Base-by-base conservation (phyloP, 2,329 filamentous ascomycete genomes). In the Fusarium anguioides region DNA sequence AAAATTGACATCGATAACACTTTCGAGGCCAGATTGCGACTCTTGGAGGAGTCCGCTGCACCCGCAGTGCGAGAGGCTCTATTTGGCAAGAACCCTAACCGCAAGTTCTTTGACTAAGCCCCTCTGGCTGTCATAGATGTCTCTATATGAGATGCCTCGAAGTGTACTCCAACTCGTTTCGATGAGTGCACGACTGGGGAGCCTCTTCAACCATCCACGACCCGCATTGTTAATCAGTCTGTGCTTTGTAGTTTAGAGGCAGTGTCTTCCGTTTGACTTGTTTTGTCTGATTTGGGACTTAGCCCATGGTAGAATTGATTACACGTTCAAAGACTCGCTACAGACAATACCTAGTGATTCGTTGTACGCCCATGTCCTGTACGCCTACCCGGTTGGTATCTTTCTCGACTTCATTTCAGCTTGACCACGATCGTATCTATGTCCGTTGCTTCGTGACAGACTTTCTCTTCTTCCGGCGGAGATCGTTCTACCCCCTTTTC, bases 1-100 rank as follows among this genome's bases (percentile, higher is more conserved):
- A 97, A 95, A 86, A 98, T 99, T 78, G 94, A 97, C 75, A 95
- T 99, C 80, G 94, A 97, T 87, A 98, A 99, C 84, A 98, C 96
- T 54, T 92, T 98, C 72, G 96, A 98, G 78, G 92, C 97, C 77
- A 90, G 96, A 70, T 84, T 99, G 80, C 87, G 87, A 75, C 85
- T 98, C 63, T 88, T 98, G 69, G 91, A 97, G 81, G 89, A 90
- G 57, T 91, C 92, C 71, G 92, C 93, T 49, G 87, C 97, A 59
- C 96, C 96, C 15, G 89, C 89, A 41, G 90, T 99, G 75, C 88
- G 96, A 75, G 87, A 91, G 79, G 91, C 91, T 17, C 85, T 99
- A 60, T 99, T 99, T 76, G 96, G 96, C 63, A 90, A 93, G 83
- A 99, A 99, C 84, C 86, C 89, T 74, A 97, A 98, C 87, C 90